These are phyloP conservation scores for Penstemon barbatus DNA, from an alignment of 257 asterid species.

Conservation along the genomic window DNA sequence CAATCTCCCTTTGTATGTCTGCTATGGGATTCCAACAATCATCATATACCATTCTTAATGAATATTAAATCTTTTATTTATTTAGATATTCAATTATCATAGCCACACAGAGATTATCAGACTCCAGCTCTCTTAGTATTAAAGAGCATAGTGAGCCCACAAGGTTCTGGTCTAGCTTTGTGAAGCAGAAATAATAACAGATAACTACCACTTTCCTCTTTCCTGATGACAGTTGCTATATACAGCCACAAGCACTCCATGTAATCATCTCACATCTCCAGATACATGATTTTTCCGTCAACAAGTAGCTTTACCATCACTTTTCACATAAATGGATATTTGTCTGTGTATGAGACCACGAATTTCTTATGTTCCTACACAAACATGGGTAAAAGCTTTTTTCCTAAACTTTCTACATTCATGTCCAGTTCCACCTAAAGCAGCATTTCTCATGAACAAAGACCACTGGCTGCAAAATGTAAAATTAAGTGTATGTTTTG, in stretches of 20 bases:
- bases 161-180: not conserved
- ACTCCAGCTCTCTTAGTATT: too few relatives aligned
- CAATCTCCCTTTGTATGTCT: too few relatives aligned
- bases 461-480: not conserved
- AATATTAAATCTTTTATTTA: not conserved
- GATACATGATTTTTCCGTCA: not conserved
- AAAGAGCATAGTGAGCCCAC: too few relatives aligned
- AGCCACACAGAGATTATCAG: not conserved
- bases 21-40: too few relatives aligned
- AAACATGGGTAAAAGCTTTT: not conserved
- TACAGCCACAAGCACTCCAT: not conserved
- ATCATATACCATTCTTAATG: too few relatives aligned
- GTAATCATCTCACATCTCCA: not conserved
- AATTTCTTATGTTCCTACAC: not conserved
- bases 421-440: conserved; percentile 5
- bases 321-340: not conserved
- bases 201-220: not conserved
- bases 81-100: not conserved
- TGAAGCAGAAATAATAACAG: not conserved
- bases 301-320: not conserved
- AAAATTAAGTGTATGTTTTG: not conserved
- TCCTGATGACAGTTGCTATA: not conserved
- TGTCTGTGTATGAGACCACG: not conserved
- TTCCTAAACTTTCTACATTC: not conserved
- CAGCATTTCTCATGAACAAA: conserved; percentile 8